Conservation (phyloP, 805 yeast genomes). For the Kodamaea restingae region DNA sequence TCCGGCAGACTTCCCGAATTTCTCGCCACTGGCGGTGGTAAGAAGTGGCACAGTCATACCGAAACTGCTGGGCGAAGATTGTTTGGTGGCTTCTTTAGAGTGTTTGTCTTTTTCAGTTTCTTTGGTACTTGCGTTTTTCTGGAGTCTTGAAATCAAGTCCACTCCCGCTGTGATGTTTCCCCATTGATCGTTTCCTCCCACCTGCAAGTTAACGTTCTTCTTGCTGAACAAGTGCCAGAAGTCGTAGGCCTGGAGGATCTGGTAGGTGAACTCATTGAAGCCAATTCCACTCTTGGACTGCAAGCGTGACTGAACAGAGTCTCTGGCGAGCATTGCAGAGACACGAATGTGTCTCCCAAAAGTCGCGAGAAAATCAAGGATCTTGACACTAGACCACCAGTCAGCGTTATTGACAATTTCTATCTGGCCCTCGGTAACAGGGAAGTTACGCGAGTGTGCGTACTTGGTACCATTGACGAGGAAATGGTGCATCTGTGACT, state of each 20-base stretch:
- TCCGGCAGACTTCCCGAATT: slow-evolving; percentile 96
- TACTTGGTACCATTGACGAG: slow-evolving; percentile 59
- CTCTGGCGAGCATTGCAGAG: slow-evolving; percentile 83
- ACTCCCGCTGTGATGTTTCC: slow-evolving; percentile 96
- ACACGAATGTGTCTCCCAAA: slow-evolving; percentile 80
- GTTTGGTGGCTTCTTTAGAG: no score
- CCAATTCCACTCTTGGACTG: slow-evolving; percentile 74
- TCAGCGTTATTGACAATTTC: slow-evolving; percentile 57
- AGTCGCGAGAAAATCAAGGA: slow-evolving; percentile 72
- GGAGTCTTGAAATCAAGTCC: slow-evolving; percentile 70
- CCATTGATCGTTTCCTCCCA: slow-evolving; percentile 98
- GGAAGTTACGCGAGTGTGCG: slow-evolving; percentile 49
- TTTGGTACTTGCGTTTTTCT: background rate
- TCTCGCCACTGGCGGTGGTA: slow-evolving; percentile 84
- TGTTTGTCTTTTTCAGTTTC: background rate
- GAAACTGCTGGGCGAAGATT: no score
- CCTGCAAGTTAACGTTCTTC: slow-evolving; percentile 64
- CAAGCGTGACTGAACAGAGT: slow-evolving; percentile 75
- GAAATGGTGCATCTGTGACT: slow-evolving; percentile 57
- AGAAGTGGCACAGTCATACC: slow-evolving; percentile 89
- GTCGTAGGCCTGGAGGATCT: slow-evolving; percentile 88
- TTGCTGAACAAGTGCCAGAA: slow-evolving; percentile 72
- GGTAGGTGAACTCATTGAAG: slow-evolving; percentile 91
- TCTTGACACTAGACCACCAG: slow-evolving; percentile 81
- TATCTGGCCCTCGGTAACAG: slow-evolving; percentile 36